These are phyloP conservation scores for sorghum (Sorghum bicolor) DNA, from an alignment of 176 grass and related monocot genomes.

Conservation along the genomic window Sorghum_bicolor_NCBIv3 NC_012875.2:60901001-60901500, in stretches of 20 bases:
- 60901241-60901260: conserved; percentile 74
- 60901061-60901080: conserved; percentile 63
- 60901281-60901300: conserved; percentile 87
- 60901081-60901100: conserved; percentile 51
- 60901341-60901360: conserved; percentile 16
- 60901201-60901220: conserved; percentile 54
- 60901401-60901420: too few species aligned
- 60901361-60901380: too few species aligned
- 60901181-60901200: conserved; percentile 74
- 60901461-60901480: too few species aligned
- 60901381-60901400: too few species aligned
- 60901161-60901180: conserved; percentile 86
- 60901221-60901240: conserved; percentile 77
- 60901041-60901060: conserved; percentile 51
- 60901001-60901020: conserved; percentile 93
- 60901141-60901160: conserved; percentile 87
- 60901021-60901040: conserved; percentile 69
- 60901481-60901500: too few species aligned
- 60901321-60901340: conserved; percentile 80
- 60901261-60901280: conserved; percentile 77
- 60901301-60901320: conserved; percentile 57
- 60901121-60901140: conserved; percentile 48
- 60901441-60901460: too few species aligned
- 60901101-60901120: conserved; percentile 68
- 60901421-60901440: too few species aligned